Base-by-base conservation (phyloP, 345 rosid species). In the Viola odorata region DNA sequence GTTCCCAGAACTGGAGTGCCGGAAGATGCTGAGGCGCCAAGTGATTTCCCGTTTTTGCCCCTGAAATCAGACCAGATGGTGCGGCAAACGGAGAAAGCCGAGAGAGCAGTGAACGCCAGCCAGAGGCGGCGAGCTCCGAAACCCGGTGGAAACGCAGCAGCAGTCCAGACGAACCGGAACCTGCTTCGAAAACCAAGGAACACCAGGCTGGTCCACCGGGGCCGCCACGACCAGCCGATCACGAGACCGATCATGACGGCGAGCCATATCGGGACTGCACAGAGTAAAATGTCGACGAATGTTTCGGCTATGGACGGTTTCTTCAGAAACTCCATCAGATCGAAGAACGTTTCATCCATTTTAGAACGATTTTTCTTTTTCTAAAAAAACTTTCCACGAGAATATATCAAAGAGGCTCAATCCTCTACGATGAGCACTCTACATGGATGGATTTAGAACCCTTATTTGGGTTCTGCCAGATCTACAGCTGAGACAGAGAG, bases 151-250 rank as follows among this genome's bases (percentile, higher is more conserved):
- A 47, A 12, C 5, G 50, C 13, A 4, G 50, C 50, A 10, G 82
- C 86, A n/a, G 96, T 81, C 84, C 91, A 84, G 7, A 86, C 58
- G 68, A 94, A 90, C 60, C 97, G 82, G 52, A 90, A 80, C 77
- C 83, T 85, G 67, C 87, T 74, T 37, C 97, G 85, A 38, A 90
- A 65, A 40, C 97, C 97, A 45, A 94, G 70, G 69, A 72, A 94
- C 49, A 94, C 57, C 75, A 94, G 78, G 36, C 95, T 77, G 8
- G 97, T 94, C 97, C 99, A 94, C 42, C 96, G 68, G 0, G 97
- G 99, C 37, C 99, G 86, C 97, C 99, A 90, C 4, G 96, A 78
- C 99, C 99, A 94, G 10, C 99, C 99, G 66, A 90, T 88, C 40
- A 90, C 62, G 70, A 94, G 92, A 5, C 99, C 99, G 76, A 94